Conservation (phyloP, 495 filamentous ascomycete species). For the Copromyces sp. region DNA sequence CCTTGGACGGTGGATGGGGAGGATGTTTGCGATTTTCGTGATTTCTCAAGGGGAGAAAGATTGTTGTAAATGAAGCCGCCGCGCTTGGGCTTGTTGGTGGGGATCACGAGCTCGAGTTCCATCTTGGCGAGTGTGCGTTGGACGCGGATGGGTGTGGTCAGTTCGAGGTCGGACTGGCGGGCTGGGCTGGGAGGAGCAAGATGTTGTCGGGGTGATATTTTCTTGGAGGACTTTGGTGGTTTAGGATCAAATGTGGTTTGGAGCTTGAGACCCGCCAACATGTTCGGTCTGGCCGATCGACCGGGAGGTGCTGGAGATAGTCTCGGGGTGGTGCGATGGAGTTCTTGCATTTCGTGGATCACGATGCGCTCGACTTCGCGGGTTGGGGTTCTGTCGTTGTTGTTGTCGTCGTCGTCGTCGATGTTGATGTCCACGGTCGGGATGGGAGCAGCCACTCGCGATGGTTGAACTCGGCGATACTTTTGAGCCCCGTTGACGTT, state of each 20-base stretch:
- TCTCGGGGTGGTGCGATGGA: slow-evolving; percentile 18
- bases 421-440: background rate
- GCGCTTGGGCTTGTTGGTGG: background rate
- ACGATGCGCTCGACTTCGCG: background rate
- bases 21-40: background rate
- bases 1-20: background rate
- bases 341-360: slow-evolving; percentile 15
- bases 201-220: background rate
- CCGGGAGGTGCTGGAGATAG: slow-evolving; percentile 7
- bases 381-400: background rate
- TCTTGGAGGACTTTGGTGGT: background rate
- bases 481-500: background rate
- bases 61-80: background rate
- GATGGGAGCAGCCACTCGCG: background rate
- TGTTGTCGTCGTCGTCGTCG: background rate
- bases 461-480: background rate
- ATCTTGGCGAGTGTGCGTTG: background rate
- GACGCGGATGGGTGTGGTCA: background rate
- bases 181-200: background rate
- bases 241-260: slow-evolving; percentile 26
- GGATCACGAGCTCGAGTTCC: background rate
- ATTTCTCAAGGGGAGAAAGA: background rate
- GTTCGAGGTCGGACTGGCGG: background rate
- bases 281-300: slow-evolving; percentile 8
- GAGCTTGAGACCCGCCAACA: slow-evolving; percentile 24